Evolutionary conservation across 768 basidiomycete species (phyloP), one percentile per base, ranked within the genome.

Genomic region (Lentinula lateritia): DNA sequence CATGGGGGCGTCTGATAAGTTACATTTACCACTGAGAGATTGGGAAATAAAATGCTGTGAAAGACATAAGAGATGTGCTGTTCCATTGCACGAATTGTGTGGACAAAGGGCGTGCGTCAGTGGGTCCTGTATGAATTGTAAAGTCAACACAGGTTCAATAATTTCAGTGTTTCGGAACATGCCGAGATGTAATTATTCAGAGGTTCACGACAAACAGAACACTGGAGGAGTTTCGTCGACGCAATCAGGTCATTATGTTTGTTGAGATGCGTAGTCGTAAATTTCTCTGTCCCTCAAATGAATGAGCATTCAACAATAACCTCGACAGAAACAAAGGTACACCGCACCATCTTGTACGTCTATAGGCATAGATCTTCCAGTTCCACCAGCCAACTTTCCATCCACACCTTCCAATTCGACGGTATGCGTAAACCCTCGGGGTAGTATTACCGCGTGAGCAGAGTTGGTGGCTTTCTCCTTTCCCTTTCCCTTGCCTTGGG

Each of bases 341-440:
- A 68, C 23, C 72, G 53, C 61, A 87, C 87, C 77, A 66, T 89
- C 88, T 20, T 78, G 80, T 35, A 86, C 79, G 50, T 75, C 74
- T 52, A 90, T 82, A 1, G 87, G 82, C 3, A 78, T 83, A 35
- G 64, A 67, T 54, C 87, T 74, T 16, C 87, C 86, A 16, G 83
- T 79, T 6, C 86, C 86, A 0, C 58, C 50, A 20, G 76, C 70
- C 0, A 83, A 83, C 62, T 84, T 84, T 2, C 87, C 88, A 68
- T 89, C 85, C 0, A 89, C 86, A 35, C 88, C 88, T 71, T 89
- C 88, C 9, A 87, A 68, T 68, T 90, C 88, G 9, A 80, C 65
- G 5, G 72, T 66, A 48, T 67, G 79, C 4, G 76, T 80, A 61
- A 88, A 83, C 0, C 85, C 85, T 20, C 64, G 71, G 12, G 87